Conservation (phyloP, 805 yeast species). For the Saturnispora kantuleensis region DNA sequence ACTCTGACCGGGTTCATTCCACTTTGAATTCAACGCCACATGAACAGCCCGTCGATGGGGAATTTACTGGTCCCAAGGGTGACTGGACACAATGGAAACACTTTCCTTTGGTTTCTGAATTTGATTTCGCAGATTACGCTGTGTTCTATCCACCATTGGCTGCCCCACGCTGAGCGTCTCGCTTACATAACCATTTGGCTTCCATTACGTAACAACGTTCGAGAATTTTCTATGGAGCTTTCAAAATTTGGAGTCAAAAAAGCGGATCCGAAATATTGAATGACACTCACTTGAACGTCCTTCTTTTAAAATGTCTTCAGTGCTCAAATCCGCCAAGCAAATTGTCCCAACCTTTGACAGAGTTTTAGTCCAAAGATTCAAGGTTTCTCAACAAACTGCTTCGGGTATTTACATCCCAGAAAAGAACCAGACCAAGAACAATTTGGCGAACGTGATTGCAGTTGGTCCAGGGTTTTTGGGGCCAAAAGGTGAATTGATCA, state of each 20-base stretch:
- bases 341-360: slow-evolving; percentile 93
- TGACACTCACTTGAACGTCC: background rate
- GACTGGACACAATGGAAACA: too few species aligned
- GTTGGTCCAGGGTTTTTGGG: slow-evolving; percentile 90
- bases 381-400: slow-evolving; percentile 85
- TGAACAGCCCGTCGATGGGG: too few species aligned
- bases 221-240: background rate
- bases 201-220: too few species aligned
- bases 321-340: slow-evolving; percentile 74
- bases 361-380: slow-evolving; percentile 88
- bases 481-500: slow-evolving; percentile 61
- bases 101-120: too few species aligned
- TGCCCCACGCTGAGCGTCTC: too few species aligned
- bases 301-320: slow-evolving; percentile 34
- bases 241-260: background rate
- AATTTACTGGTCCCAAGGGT: too few species aligned
- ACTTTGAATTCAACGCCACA: too few species aligned
- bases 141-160: too few species aligned
- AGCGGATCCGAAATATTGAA: background rate
- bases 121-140: too few species aligned
- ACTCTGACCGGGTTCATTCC: too few species aligned
- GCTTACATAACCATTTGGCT: too few species aligned
- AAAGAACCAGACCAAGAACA: slow-evolving; percentile 88
- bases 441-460: slow-evolving; percentile 85
- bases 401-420: slow-evolving; percentile 92